Evolutionary conservation across 2,329 filamentous ascomycete genomes (phyloP).

Genomic region (Neonectria faginata): DNA sequence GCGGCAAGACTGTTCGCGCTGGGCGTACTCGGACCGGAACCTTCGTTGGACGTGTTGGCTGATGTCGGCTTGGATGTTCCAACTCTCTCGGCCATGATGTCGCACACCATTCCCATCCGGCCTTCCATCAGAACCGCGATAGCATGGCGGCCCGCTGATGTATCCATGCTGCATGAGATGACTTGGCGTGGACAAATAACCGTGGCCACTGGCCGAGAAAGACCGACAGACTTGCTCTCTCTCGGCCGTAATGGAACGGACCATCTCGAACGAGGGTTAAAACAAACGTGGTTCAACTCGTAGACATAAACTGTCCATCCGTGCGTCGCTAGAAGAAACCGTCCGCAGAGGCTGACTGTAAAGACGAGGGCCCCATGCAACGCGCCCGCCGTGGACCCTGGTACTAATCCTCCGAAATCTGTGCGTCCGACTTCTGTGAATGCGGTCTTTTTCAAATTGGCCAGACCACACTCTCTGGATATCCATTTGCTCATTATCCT

Average conservation of each 20-base stretch:
- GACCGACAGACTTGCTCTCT: constrained; percentile 40
- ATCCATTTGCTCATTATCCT: constrained; percentile 56
- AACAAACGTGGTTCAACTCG: constrained; percentile 54
- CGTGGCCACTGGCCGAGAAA: constrained; percentile 59
- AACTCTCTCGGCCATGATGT: constrained; percentile 53
- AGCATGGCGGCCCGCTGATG: constrained; percentile 64
- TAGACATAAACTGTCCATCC: constrained; percentile 69
- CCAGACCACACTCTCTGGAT: constrained; percentile 53
- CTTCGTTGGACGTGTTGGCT: constrained; percentile 21
- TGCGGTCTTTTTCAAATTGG: constrained; percentile 34
- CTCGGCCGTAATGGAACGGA: constrained; percentile 43
- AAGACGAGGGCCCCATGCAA: constrained; percentile 52
- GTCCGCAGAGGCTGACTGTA: constrained; percentile 67
- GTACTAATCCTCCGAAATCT: constrained; percentile 52
- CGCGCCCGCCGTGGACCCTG: constrained; percentile 40
- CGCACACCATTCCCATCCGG: constrained; percentile 70
- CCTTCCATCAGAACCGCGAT: constrained; percentile 70
- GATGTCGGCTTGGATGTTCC: constrained; percentile 23
- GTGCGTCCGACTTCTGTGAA: constrained; percentile 51
- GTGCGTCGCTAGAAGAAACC: constrained; percentile 67
- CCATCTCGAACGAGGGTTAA: constrained; percentile 38
- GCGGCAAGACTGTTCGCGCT: constrained; percentile 16
- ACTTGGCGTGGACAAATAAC: constrained; percentile 69
- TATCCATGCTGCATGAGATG: constrained; percentile 72
- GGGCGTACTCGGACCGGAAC: constrained; percentile 25